These are phyloP conservation scores for Keithomyces neogunnii DNA, from an alignment of 2,329 filamentous ascomycete species.

Conservation along the genomic window DNA sequence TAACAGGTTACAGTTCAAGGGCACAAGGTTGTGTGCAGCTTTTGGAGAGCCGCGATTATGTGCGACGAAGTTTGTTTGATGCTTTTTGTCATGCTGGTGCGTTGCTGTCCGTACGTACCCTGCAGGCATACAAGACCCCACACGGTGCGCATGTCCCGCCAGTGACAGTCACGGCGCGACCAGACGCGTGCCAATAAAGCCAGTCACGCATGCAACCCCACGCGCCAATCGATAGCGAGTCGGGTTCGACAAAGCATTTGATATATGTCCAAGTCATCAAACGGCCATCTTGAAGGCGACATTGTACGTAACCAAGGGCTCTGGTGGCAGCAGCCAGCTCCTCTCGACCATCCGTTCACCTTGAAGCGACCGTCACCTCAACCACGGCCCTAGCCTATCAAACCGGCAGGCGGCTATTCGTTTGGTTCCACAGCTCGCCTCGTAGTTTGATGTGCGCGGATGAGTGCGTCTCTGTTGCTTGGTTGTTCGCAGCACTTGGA, in stretches of 20 bases:
- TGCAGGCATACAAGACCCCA: neutral
- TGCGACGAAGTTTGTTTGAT: no score
- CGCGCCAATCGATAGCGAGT: neutral
- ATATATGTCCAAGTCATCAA: no score
- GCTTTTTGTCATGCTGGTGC: neutral
- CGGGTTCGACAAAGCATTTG: neutral
- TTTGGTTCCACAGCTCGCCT: neutral
- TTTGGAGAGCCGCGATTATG: no score
- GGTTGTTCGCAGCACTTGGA: slow-evolving; percentile 6
- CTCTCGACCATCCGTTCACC: no score
- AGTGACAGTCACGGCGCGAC: neutral
- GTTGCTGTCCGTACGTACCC: neutral
- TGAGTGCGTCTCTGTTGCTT: slow-evolving; percentile 7
- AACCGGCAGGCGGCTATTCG: neutral
- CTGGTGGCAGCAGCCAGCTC: no score
- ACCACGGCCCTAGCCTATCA: no score
- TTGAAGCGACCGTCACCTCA: no score
- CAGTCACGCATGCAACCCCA: neutral
- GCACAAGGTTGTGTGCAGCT: no score
- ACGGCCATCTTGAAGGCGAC: no score
- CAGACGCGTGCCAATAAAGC: neutral
- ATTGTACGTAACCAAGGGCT: no score
- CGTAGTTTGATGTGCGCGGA: neutral
- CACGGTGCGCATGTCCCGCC: neutral
- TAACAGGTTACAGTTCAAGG: no score